Base-by-base conservation (phyloP, 441 rosid species). In the Aquilaria agallochum region DNA sequence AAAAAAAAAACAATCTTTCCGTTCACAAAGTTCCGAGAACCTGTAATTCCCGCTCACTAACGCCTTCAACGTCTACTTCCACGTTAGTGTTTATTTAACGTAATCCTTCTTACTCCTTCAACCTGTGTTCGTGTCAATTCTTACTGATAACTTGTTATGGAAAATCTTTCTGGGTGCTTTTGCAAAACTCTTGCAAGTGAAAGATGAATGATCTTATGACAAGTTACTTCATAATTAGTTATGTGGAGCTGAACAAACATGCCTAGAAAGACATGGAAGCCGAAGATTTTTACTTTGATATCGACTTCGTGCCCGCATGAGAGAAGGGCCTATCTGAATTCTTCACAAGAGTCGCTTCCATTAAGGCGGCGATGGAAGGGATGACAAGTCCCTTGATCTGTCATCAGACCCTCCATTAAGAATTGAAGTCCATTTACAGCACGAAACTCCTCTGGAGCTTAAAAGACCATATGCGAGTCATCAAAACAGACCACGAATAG, bases 141-240 rank as follows among this genome's bases (percentile, higher is more conserved):
- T 15, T 15, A 15, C 15, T 15, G 15, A 15, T 15, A 15, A 15
- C 15, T 15, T 15, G 14, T 54, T 52, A 46, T 34, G 8, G 5
- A 33, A 44, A 36, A 14, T 36, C 46, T 66, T 65, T 44, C 80
- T 74, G 90, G 80, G 74, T 78, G 58, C 47, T 47, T 53, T 68
- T 30, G 79, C 60, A 31, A 62, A 73, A 59, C 54, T 74, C 68
- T 67, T 65, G 76, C 78, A 60, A 80, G 15, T 15, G 15, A 15
- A 15, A 81, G 57, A 93, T 90, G 98, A 93, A 88, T 67, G 93
- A 93, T 78, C 82, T 88, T 6, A 88, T 90, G 95, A 88, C 97
- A 48, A 78, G 77, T 71, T 93, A 97, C 60, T 88, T 90, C 72
- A 71, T 83, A 80, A 15, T 15, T 15, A 85, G 82, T 88, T 88